These are phyloP conservation scores for Corchorus capsularis DNA, from an alignment of 345 rosid species.

Conservation along the genomic window DNA sequence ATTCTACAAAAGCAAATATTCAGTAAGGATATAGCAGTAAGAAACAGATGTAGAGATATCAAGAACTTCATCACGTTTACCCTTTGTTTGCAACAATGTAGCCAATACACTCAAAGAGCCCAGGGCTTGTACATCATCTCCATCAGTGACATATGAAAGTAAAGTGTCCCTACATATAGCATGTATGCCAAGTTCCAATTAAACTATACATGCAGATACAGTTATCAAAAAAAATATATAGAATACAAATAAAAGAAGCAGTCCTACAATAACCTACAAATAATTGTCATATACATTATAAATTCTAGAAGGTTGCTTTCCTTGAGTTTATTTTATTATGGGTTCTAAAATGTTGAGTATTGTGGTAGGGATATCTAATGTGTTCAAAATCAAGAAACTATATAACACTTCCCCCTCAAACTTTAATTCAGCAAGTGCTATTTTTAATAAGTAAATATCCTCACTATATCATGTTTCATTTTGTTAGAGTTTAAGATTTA, in stretches of 20 bases:
- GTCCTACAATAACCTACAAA: background rate
- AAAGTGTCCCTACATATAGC: slow-evolving; percentile 66
- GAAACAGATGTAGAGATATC: slow-evolving; percentile 17
- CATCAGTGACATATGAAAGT: slow-evolving; percentile 64
- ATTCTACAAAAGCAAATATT: slow-evolving; percentile 50
- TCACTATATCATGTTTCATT: background rate
- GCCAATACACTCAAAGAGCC: slow-evolving; percentile 89
- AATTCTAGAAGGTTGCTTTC: background rate
- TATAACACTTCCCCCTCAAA: background rate
- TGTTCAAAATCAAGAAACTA: background rate
- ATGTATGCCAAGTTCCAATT: slow-evolving; percentile 18
- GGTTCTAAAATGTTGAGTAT: background rate
- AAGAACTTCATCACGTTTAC: slow-evolving; percentile 40
- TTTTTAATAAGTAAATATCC: background rate
- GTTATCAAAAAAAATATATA: background rate
- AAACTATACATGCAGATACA: slow-evolving; percentile 13
- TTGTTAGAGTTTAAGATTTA: background rate
- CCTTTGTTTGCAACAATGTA: slow-evolving; percentile 94
- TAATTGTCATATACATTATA: background rate
- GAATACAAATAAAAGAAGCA: background rate
- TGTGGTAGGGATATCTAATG: background rate
- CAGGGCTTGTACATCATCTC: slow-evolving; percentile 74
- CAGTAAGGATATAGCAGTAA: slow-evolving; percentile 28
- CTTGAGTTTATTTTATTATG: background rate
- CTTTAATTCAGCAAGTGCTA: background rate